Percentiles rank a stretch among this genome's conserved stretches.
Conservation (phyloP, 192 early-diverging fungal genomes). For the Entophlyctis luteolus region DNA sequence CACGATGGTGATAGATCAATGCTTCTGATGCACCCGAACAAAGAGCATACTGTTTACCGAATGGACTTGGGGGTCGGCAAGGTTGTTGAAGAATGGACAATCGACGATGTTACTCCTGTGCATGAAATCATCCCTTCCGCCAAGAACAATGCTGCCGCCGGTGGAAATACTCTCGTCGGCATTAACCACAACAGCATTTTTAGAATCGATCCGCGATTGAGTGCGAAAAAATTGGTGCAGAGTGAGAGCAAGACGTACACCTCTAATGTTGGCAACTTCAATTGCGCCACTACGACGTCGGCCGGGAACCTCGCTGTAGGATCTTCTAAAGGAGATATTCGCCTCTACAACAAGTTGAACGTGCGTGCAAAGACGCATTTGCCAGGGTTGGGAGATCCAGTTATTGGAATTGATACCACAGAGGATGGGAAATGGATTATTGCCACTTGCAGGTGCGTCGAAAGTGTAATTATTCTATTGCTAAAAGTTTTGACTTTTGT, state of each 20-base stretch:
- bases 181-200: constrained; percentile 79
- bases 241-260: constrained; percentile 67
- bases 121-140: constrained; percentile 63
- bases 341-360: constrained; percentile 73
- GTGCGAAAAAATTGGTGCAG: constrained; percentile 68
- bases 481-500: too few species aligned
- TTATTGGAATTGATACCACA: constrained; percentile 85
- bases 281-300: constrained; percentile 67
- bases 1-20: constrained; percentile 80
- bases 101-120: constrained; percentile 70
- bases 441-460: constrained; percentile 91
- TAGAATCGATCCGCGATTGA: constrained; percentile 81
- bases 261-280: constrained; percentile 63
- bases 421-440: constrained; percentile 79
- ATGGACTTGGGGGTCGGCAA: constrained; percentile 91
- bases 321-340: constrained; percentile 82
- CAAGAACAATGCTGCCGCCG: constrained; percentile 77
- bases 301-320: constrained; percentile 79
- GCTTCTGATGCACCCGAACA: constrained; percentile 69
- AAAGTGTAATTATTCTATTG: too few species aligned
- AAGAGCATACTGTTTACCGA: constrained; percentile 70
- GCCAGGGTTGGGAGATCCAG: constrained; percentile 82
- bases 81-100: constrained; percentile 90
- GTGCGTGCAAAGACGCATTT: constrained; percentile 81
- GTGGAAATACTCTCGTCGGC: constrained; percentile 74